These are phyloP conservation scores for Keithomyces neogunnii DNA, from an alignment of 2,329 filamentous ascomycete species.

Conservation along the genomic window DNA sequence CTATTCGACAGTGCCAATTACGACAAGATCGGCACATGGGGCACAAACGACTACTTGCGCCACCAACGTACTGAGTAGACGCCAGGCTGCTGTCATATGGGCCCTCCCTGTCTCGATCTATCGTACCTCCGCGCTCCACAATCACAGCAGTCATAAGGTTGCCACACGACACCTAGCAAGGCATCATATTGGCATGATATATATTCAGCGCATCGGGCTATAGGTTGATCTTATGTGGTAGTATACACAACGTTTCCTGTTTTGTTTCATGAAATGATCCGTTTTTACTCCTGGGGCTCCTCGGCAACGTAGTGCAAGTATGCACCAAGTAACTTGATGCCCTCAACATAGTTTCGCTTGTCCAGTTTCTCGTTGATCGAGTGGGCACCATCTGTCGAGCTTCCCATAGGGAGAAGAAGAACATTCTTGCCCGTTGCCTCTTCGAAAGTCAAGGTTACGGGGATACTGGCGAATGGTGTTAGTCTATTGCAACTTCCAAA, in stretches of 20 bases:
- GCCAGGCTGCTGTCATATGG: too few species aligned
- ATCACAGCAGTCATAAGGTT: too few species aligned
- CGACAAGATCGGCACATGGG: too few species aligned
- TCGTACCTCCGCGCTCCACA: too few species aligned
- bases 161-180: too few species aligned
- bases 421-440: slow-evolving; percentile 98
- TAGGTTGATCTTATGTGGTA: neutral
- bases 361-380: slow-evolving; percentile 99
- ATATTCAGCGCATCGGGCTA: neutral
- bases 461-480: slow-evolving; percentile 54
- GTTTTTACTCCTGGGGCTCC: slow-evolving; percentile 51
- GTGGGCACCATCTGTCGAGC: slow-evolving; percentile 91
- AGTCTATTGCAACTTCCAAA: neutral
- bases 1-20: neutral
- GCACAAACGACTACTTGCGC: too few species aligned
- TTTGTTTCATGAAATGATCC: neutral
- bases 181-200: neutral
- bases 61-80: too few species aligned
- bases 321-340: slow-evolving; percentile 87
- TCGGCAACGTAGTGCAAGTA: slow-evolving; percentile 95
- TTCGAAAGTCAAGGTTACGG: slow-evolving; percentile 94
- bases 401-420: slow-evolving; percentile 90
- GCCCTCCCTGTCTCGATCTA: too few species aligned
- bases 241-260: neutral
- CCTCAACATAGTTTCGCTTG: slow-evolving; percentile 95